A percentile compares a stretch with the other conserved stretches of the same genome.
phyloP scores from a whole-genome alignment of 768 basidiomycete genomes.

The Tremella yokohamensis region DNA sequence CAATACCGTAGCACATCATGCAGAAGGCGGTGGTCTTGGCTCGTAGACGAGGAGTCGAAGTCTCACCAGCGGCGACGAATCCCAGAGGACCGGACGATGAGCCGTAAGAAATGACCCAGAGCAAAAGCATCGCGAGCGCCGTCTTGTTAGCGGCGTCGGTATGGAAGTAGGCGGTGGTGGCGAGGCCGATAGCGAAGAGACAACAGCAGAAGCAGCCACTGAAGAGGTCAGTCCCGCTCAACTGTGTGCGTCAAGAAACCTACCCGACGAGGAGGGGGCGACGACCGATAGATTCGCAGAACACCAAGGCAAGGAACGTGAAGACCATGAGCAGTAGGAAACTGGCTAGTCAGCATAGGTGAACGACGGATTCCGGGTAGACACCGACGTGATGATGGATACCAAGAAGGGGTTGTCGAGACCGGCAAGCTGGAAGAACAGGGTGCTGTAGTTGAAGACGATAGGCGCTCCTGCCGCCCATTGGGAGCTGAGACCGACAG shows the following conservation, averaged over 20 bases:
- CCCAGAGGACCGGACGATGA: constrained; percentile 9
- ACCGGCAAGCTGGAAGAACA: constrained; percentile 22
- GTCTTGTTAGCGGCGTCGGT: constrained; percentile 12
- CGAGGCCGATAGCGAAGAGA: constrained; percentile 21
- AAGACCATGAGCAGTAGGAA: constrained; percentile 19
- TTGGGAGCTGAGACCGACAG: constrained; percentile 22
- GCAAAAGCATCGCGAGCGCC: constrained; percentile 17
- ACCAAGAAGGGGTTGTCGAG: constrained; percentile 22
- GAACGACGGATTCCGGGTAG: no score
- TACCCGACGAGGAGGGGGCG: constrained; percentile 22
- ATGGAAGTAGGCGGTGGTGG: constrained; percentile 13
- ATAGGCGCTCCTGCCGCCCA: constrained; percentile 22
- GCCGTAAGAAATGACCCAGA: constrained; percentile 28
- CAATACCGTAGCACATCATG: constrained; percentile 17
- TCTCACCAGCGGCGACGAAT: constrained; percentile 17
- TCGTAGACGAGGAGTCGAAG: constrained; percentile 24
- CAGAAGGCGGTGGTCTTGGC: constrained; percentile 27
- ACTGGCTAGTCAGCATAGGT: no score
- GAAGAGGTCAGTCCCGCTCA: neutral
- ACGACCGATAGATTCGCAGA: constrained; percentile 25
- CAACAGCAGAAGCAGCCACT: neutral
- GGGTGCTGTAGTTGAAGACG: constrained; percentile 27
- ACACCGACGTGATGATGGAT: constrained; percentile 14
- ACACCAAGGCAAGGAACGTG: constrained; percentile 7
- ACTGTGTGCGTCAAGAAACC: neutral